These are phyloP conservation scores for Ophiostoma himal-ulmi DNA, from an alignment of 2,329 filamentous ascomycete genomes.

Conservation along the genomic window DNA sequence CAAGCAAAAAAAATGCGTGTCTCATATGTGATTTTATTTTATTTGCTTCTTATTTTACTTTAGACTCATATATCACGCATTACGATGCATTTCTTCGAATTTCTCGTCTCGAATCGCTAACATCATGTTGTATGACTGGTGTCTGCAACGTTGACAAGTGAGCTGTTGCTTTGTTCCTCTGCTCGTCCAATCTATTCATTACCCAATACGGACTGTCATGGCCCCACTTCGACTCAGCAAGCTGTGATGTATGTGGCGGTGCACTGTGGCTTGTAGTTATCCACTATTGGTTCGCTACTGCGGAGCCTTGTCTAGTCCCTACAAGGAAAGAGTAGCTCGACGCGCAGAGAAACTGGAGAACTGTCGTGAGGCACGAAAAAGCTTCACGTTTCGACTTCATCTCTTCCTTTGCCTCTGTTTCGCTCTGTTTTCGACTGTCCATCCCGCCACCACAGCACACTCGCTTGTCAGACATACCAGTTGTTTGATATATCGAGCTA, in stretches of 20 bases:
- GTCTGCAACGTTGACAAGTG: not conserved
- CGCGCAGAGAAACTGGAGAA: slow-evolving; percentile 14
- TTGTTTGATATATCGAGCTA: not conserved
- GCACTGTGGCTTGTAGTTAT: not conserved
- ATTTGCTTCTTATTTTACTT: not conserved
- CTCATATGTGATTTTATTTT: not conserved
- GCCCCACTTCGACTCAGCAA: not conserved
- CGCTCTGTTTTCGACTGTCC: not conserved
- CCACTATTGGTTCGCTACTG: not conserved
- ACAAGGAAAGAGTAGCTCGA: slow-evolving; percentile 17
- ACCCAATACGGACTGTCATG: not conserved
- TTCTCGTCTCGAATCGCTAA: not conserved
- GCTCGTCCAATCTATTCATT: not conserved
- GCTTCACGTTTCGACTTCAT: slow-evolving; percentile 18
- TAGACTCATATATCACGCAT: not conserved
- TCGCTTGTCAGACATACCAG: not conserved
- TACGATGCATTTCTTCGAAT: not conserved
- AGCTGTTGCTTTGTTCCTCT: not conserved
- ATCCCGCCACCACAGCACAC: slow-evolving; percentile 4
- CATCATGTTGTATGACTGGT: not conserved
- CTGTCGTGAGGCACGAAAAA: slow-evolving; percentile 19
- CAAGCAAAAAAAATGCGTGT: not conserved
- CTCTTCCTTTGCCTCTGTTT: slow-evolving; percentile 2
- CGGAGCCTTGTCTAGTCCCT: not conserved
- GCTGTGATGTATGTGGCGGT: not conserved